phyloP scores from a whole-genome alignment of 371 early-diverging fungal genomes.

The Apophysomyces trapeziformis region DNA sequence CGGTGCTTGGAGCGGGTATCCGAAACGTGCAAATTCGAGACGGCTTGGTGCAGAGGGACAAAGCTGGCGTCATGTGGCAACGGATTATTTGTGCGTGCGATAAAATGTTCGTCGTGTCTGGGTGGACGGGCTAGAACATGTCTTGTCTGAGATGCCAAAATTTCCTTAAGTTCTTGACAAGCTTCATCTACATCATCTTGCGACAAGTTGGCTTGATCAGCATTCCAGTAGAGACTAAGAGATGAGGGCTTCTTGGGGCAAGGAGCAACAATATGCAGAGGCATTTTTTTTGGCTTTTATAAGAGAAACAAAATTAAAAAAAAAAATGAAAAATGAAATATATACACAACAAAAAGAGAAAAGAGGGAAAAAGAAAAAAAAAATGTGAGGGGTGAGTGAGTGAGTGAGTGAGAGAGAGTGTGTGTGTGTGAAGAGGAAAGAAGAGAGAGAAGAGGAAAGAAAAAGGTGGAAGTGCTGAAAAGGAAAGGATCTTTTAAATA shows the following conservation, averaged over 20 bases:
- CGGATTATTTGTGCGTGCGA: constrained; percentile 14
- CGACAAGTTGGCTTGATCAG: constrained; percentile 1
- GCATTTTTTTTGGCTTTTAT: not conserved
- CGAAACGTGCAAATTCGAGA: constrained; percentile 8
- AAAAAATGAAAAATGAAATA: not conserved
- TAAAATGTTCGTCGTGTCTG: constrained; percentile 6
- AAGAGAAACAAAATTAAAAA: not conserved
- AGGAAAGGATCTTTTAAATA: too few species aligned
- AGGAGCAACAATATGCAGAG: constrained; percentile 20
- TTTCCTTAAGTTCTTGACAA: constrained; percentile 25
- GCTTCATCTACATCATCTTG: constrained; percentile 22
- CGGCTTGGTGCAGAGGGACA: constrained; percentile 13
- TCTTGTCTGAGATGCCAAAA: constrained; percentile 15
- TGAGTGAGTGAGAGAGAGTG: too few species aligned
- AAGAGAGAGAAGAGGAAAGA: too few species aligned
- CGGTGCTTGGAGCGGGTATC: constrained; percentile 10
- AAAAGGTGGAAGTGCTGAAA: too few species aligned
- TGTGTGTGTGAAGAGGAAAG: too few species aligned
- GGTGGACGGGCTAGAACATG: not conserved
- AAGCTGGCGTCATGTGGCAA: constrained; percentile 16
- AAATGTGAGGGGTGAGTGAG: not conserved
- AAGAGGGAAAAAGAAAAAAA: not conserved
- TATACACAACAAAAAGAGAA: not conserved
- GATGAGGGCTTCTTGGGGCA: constrained; percentile 27
- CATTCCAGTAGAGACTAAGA: constrained; percentile 3